Base-by-base conservation (phyloP, 169 alveolate species). In the Cryptosporidium ubiquitum region DNA sequence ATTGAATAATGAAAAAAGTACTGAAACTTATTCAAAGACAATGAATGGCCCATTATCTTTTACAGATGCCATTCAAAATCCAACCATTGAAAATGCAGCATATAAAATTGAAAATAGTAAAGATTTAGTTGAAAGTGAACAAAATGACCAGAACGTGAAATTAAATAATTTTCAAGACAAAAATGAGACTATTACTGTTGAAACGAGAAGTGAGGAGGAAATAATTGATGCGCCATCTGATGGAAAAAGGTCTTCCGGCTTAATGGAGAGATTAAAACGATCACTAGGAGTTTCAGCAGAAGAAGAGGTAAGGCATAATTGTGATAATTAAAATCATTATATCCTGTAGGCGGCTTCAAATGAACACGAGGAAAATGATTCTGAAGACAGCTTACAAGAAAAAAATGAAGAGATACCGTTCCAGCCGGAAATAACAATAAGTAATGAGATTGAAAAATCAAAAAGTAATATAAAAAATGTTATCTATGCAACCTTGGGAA, bases 41-140 rank as follows among this genome's bases (percentile, higher is more conserved):
- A 73, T 73, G 85, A 73, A 73, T 55, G 85, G 85, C 1, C 69
- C 55, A 35, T 61, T 73, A 18, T 73, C 85, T n/a, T 52, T 73
- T 73, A 39, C 10, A 18, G 85, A 35, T 16, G 69, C 14, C 26
- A 39, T 35, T 70, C 49, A 70, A 7, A 3, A 29, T 3, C 20
- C n/a, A 40, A 7, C 40, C 64, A 26, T 6, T 12, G 47, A n/a
- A 20, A 31, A 31, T 4, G 51, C n/a, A 4, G 52, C 71, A 55
- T 26, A 73, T 35, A 12, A n/a, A 33, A n/a, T 23, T 33, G 66
- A 58, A 18, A 33, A 79, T 16, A 64, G 35, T 42, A 29, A 61
- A 5, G 89, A 79, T 31, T 14, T 14, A 18, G 35, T 20, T 18
- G 75, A 16, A 10, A 51, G 44, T 42, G 52, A 75, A 39, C 51